Conservation (phyloP, 2,329 filamentous ascomycete species). For the Xylariales sp. region DNA sequence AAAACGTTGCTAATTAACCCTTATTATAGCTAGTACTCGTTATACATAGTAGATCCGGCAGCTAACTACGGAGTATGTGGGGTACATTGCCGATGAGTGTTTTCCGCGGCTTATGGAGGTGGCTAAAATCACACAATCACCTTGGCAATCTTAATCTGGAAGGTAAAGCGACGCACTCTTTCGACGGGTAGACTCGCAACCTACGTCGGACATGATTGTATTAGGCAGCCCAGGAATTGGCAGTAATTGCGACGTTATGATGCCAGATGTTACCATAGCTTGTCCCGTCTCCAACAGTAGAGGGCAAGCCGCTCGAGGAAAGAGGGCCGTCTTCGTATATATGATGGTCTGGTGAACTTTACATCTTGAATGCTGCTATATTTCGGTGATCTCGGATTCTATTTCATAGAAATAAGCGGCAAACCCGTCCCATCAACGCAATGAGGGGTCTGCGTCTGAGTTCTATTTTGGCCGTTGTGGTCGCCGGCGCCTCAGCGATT, state of each 20-base stretch:
- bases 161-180: slow-evolving; percentile 15
- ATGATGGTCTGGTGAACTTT: background rate
- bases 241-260: slow-evolving; percentile 33
- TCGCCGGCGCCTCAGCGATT: slow-evolving; percentile 14
- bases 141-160: slow-evolving; percentile 27
- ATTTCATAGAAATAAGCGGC: background rate
- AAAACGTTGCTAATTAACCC: no score
- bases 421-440: background rate
- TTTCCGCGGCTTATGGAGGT: no score
- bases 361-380: background rate
- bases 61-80: no score
- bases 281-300: slow-evolving; percentile 5
- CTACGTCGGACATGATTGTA: background rate
- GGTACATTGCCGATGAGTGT: no score
- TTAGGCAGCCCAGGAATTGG: slow-evolving; percentile 22
- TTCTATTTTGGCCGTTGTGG: background rate
- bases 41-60: no score
- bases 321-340: background rate
- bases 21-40: no score
- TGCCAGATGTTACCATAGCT: slow-evolving; percentile 32
- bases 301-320: background rate
- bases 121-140: slow-evolving; percentile 18
- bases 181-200: background rate
- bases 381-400: background rate
- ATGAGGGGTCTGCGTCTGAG: slow-evolving; percentile 15